These are phyloP conservation scores for Laburnicola sp. DNA, from an alignment of 2,329 filamentous ascomycete species.

Conservation along the genomic window DNA sequence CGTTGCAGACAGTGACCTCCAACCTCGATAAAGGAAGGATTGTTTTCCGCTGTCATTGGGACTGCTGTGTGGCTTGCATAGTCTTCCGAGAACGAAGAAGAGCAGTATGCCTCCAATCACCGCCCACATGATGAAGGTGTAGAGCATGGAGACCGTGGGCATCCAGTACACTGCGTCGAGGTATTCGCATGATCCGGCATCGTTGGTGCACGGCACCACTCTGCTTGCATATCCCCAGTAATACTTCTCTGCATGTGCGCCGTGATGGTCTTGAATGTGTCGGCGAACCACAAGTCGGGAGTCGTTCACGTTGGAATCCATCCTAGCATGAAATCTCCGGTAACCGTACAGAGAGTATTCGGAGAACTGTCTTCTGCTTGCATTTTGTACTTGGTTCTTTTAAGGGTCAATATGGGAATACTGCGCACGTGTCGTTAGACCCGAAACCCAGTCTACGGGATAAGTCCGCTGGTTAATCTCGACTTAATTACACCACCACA, in stretches of 20 bases:
- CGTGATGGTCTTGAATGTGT: constrained; percentile 48
- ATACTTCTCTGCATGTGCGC: constrained; percentile 40
- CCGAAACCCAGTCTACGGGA: constrained; percentile 1
- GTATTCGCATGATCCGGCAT: constrained; percentile 60
- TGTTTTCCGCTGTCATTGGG: constrained; percentile 20
- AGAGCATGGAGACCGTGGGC: constrained; percentile 57
- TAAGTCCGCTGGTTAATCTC: background rate
- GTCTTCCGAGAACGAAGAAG: constrained; percentile 41
- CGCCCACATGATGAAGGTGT: constrained; percentile 59
- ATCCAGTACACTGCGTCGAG: constrained; percentile 57
- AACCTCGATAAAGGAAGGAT: constrained; percentile 21
- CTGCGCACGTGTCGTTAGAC: constrained; percentile 7
- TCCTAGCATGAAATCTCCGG: background rate
- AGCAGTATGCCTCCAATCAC: constrained; percentile 52
- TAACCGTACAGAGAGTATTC: background rate
- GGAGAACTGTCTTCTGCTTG: background rate
- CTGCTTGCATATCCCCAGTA: constrained; percentile 60
- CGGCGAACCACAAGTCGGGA: background rate
- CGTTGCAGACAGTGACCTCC: constrained; percentile 43
- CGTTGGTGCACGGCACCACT: constrained; percentile 58
- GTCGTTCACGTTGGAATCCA: constrained; percentile 7
- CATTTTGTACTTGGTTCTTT: background rate
- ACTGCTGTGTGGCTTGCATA: constrained; percentile 16
- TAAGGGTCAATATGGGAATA: constrained; percentile 10
- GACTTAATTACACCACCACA: background rate